Evolutionary conservation across 2,329 filamentous ascomycete genomes (phyloP), one percentile per base, ranked within the genome.

Genomic region (Aspergillus persii): DNA sequence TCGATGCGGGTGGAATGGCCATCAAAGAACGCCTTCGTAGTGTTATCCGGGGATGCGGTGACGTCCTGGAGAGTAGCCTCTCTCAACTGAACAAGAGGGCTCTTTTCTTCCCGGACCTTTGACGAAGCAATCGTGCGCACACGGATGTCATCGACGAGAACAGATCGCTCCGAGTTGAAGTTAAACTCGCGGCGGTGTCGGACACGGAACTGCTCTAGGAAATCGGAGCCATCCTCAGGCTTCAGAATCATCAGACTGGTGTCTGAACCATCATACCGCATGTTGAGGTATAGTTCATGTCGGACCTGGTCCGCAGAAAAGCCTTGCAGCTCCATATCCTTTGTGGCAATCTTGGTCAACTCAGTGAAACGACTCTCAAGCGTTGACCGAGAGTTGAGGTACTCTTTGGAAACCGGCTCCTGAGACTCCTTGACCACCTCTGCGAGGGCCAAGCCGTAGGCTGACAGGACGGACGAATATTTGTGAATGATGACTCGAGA

Each of bases 401-500:
- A 86, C 2, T 82, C 77, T 27, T 81, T 82, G 0, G 83, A 85
- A 54, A 85, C 81, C 8, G 77, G 77, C 50, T 79, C 74, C 64
- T 97, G 93, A 31, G 89, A 84, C 76, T 97, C 93, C 64, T 96
- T 91, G 0, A 97, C 93, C 0, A 96, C 92, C 69, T 97, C 93
- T 9, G 93, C 93, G 4, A 97, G 79, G 0, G 92, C 92, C 88
- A 97, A 94, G 12, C 93, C 93, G 65, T 96, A 96, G 0, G 93
- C 93, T 0, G 92, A 96, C 0, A 96, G 81, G 0, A 97, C 91
- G 0, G 92, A 96, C 0, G 92, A 96, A 71, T 96, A 96, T 58
- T 91, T 83, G 74, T 97, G 93, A 2, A 97, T 84, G 8, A 97
- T 81, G 36, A 96, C 95, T 71, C 96, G 92, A 27, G 84, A 86